Base-by-base conservation (phyloP, 2,329 filamentous ascomycete genomes). In the Fusarium papillatum region DNA sequence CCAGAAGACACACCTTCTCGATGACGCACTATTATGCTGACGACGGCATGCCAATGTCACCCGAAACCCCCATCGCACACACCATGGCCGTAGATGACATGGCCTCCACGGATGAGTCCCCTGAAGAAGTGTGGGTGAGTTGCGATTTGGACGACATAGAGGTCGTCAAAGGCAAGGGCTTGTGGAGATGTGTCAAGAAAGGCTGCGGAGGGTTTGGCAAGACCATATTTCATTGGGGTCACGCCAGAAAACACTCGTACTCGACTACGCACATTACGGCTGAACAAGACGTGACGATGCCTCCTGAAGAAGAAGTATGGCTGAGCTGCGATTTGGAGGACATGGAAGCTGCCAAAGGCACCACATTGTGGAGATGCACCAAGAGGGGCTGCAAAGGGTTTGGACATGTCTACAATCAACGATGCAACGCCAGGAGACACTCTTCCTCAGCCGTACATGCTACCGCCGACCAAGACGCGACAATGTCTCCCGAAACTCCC, bases 111-210 rank as follows among this genome's bases (percentile, higher is more conserved):
- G 43, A 69, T 1, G 26, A 72, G 8, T 34, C 57, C 0, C 38
- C 22, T 2, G 57, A 69, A 2, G 57, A 75, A 19, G 7, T 64
- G 5, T 75, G 72, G 72, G 41, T 64, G 26, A 60, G 36, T 7
- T 75, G 41, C 8, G 72, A 59, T 2, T 34, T 66, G 5, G 39
- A 70, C 1, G 73, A 69, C 11, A 73, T 75, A 29, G 59, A 76
- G 2, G 63, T 70, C 4, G 46, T 57, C 1, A 41, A 76, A 8
- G 66, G 64, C 7, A 63, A 38, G 13, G 34, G 7, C 7, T 36
- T 16, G 14, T 36, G 34, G 34, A 36, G 14, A 36, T 36, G 34
- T 13, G 14, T 14, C 34, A 36, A 36, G 34, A 36, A 14, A 36
- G 34, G 34, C 14, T 36, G 34, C 13, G 14, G 34, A 36, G 34